These are phyloP conservation scores for Geosmithia flava DNA, from an alignment of 2,329 filamentous ascomycete species.

Conservation along the genomic window DNA sequence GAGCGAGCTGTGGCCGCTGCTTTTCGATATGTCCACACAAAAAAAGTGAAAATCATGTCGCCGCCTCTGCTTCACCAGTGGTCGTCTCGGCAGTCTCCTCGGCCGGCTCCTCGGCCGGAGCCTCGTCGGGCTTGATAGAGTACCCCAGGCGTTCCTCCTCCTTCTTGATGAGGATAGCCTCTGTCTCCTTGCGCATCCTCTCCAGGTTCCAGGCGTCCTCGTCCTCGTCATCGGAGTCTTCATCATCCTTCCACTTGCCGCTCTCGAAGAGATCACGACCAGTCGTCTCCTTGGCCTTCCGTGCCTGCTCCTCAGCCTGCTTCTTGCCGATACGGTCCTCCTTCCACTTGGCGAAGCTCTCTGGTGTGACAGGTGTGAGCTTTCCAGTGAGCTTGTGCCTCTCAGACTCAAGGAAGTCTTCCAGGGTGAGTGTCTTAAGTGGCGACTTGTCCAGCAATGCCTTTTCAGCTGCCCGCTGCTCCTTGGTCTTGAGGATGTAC, in stretches of 20 bases:
- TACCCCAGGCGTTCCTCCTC: slow-evolving; percentile 56
- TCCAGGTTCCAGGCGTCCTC: slow-evolving; percentile 70
- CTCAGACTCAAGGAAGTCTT: slow-evolving; percentile 95
- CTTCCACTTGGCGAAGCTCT: slow-evolving; percentile 96
- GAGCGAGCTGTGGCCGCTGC: neutral
- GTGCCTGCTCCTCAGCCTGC: slow-evolving; percentile 81
- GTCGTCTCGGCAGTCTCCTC: slow-evolving; percentile 10
- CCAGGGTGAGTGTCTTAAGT: slow-evolving; percentile 83
- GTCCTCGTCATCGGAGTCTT: slow-evolving; percentile 51
- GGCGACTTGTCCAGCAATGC: slow-evolving; percentile 93
- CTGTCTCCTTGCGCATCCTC: slow-evolving; percentile 74
- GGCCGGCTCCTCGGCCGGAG: no score
- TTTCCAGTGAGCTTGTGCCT: slow-evolving; percentile 87
- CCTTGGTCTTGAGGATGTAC: slow-evolving; percentile 95
- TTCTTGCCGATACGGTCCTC: slow-evolving; percentile 90
- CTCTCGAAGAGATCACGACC: slow-evolving; percentile 93
- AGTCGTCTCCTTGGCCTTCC: slow-evolving; percentile 87
- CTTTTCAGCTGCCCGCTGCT: slow-evolving; percentile 91
- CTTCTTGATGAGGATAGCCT: slow-evolving; percentile 58
- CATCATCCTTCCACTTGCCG: slow-evolving; percentile 72
- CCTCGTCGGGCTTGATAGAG: slow-evolving; percentile 1
- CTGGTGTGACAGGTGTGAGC: slow-evolving; percentile 85
- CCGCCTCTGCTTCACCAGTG: neutral
- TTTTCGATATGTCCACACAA: neutral
- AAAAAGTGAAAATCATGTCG: neutral